These are phyloP conservation scores for Citrullus amarus DNA, from an alignment of 306 rosid genomes.

Conservation along the genomic window DNA sequence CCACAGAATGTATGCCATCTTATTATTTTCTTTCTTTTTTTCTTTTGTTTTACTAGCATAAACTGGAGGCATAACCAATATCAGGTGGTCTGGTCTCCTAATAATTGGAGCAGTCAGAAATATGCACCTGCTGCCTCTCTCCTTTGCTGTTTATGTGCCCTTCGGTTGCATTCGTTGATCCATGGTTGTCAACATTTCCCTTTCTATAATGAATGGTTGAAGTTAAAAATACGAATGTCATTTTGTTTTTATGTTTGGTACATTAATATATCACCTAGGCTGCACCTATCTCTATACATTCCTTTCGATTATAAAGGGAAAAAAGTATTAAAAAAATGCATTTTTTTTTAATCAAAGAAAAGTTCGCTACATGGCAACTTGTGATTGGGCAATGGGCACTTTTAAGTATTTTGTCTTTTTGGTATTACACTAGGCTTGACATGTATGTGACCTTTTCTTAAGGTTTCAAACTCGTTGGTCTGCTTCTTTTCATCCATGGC, in stretches of 20 bases:
- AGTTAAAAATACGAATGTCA: background rate
- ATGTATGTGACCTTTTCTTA: background rate
- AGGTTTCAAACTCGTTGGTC: background rate
- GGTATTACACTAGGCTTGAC: background rate
- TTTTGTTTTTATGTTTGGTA: background rate
- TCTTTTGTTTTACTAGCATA: background rate
- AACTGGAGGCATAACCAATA: background rate
- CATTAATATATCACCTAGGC: no score
- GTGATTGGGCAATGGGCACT: no score
- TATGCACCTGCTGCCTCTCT: background rate
- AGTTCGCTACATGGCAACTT: no score
- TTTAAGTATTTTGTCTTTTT: background rate
- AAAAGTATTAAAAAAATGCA: no score
- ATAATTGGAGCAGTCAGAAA: background rate
- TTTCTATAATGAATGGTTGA: background rate
- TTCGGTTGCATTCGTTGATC: background rate
- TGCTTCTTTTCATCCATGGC: background rate
- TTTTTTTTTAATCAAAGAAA: no score
- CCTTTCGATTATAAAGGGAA: no score
- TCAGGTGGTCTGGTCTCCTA: background rate
- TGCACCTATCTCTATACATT: no score
- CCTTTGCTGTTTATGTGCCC: background rate
- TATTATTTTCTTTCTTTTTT: background rate
- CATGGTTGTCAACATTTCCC: background rate
- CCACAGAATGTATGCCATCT: conserved; percentile 62